phyloP scores from a whole-genome alignment of 257 asterid species.

The Coffea canephora region DNA sequence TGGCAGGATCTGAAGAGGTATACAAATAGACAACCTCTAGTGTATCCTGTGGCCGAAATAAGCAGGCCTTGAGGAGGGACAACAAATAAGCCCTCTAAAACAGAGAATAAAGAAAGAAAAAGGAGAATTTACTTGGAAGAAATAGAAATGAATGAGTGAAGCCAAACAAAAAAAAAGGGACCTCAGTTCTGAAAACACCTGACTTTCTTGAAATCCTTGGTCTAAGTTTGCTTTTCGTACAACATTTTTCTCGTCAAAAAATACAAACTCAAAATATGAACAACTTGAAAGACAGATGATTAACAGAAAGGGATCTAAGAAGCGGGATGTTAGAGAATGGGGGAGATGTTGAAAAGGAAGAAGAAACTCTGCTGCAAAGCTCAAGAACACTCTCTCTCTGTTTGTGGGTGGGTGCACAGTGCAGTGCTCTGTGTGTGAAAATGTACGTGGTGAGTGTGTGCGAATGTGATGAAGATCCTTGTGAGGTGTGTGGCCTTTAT shows the following conservation, averaged over 20 bases:
- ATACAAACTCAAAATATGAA: slow-evolving; percentile 44
- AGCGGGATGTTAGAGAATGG: slow-evolving; percentile 60
- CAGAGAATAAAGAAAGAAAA: neutral
- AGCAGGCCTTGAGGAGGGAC: slow-evolving; percentile 41
- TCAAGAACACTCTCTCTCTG: neutral
- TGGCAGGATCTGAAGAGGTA: slow-evolving; percentile 36
- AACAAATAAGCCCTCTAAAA: slow-evolving; percentile 59
- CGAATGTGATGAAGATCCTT: neutral
- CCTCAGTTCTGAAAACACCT: slow-evolving; percentile 85
- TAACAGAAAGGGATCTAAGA: slow-evolving; percentile 86
- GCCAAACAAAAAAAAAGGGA: slow-evolving; percentile 23
- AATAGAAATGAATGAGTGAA: neutral
- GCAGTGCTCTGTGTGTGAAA: slow-evolving; percentile 13
- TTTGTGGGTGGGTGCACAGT: neutral
- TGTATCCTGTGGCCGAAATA: slow-evolving; percentile 26
- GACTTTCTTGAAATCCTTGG: slow-evolving; percentile 38
- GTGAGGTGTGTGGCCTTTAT: slow-evolving; percentile 24
- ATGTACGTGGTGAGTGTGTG: slow-evolving; percentile 38
- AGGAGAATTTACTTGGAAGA: neutral
- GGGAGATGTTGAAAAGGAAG: slow-evolving; percentile 19
- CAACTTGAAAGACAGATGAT: slow-evolving; percentile 50
- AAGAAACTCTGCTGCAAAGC: too few relatives aligned
- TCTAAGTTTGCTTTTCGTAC: slow-evolving; percentile 50
- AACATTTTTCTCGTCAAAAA: slow-evolving; percentile 11
- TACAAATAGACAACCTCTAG: slow-evolving; percentile 65